Conservation (phyloP, 1,139 yeast genomes). For the Kodamaea anthophila region DNA sequence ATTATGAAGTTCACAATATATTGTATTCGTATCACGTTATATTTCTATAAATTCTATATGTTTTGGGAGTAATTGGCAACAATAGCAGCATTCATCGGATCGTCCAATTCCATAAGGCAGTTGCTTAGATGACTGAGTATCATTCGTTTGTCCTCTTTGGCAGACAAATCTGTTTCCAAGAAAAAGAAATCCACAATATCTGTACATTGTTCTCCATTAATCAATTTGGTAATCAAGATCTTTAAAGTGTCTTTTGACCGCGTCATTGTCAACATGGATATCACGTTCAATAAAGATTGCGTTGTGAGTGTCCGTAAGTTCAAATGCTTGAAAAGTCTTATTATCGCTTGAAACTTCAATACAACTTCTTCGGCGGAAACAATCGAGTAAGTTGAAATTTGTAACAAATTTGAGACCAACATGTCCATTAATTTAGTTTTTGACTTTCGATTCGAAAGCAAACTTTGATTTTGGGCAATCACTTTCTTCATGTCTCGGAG, state of each 20-base stretch:
- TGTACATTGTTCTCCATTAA: slow-evolving; percentile 13
- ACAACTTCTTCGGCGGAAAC: slow-evolving; percentile 1
- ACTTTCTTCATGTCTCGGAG: slow-evolving; percentile 3
- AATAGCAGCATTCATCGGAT: background rate
- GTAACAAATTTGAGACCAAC: slow-evolving; percentile 13
- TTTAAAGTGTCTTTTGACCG: slow-evolving; percentile 22
- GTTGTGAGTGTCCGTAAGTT: slow-evolving; percentile 16
- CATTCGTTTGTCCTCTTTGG: slow-evolving; percentile 12
- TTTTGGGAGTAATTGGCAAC: background rate
- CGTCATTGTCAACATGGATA: slow-evolving; percentile 22
- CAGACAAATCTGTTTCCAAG: slow-evolving; percentile 20
- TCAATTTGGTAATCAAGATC: slow-evolving; percentile 24
- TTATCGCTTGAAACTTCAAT: slow-evolving; percentile 11
- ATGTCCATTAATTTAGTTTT: slow-evolving; percentile 14
- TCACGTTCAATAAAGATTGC: slow-evolving; percentile 20
- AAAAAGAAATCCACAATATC: slow-evolving; percentile 24
- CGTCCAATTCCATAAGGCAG: slow-evolving; percentile 1
- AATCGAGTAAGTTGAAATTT: slow-evolving; percentile 8
- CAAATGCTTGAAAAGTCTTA: slow-evolving; percentile 21
- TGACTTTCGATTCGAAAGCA: slow-evolving; percentile 7
- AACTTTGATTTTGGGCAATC: slow-evolving; percentile 1
- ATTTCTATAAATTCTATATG: too few species aligned
- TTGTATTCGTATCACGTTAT: too few species aligned
- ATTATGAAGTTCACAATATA: too few species aligned
- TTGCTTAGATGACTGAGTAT: slow-evolving; percentile 1